Evolutionary conservation across 2,329 filamentous ascomycete species (phyloP).

Genomic region (Chaetomium sp.): DNA sequence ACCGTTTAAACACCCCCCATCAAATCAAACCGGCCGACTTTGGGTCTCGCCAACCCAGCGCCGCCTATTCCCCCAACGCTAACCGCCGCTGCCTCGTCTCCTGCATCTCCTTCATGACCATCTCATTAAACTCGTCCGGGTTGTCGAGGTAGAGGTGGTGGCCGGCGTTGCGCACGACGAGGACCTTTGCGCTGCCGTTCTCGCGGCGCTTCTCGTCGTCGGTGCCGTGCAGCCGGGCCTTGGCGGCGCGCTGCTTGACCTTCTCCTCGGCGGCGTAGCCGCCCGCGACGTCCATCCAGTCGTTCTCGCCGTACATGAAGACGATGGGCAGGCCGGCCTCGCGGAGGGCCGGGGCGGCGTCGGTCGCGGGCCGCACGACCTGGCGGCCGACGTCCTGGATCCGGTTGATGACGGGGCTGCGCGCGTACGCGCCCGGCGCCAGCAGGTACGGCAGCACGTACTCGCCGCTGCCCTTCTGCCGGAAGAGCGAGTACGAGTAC

Average conservation of each 20-base stretch:
- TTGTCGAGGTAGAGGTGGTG: slow-evolving; percentile 65
- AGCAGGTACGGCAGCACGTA: slow-evolving; percentile 92
- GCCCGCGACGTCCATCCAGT: slow-evolving; percentile 97
- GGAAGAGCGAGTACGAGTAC: slow-evolving; percentile 93
- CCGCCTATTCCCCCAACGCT: neutral
- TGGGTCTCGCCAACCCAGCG: neutral
- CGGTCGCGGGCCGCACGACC: slow-evolving; percentile 44
- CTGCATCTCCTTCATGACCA: slow-evolving; percentile 56
- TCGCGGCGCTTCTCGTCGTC: slow-evolving; percentile 70
- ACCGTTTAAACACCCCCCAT: neutral
- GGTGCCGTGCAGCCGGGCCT: slow-evolving; percentile 62
- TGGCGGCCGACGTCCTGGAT: slow-evolving; percentile 89
- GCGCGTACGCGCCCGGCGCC: slow-evolving; percentile 88
- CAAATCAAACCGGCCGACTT: neutral
- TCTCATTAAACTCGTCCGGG: slow-evolving; percentile 58
- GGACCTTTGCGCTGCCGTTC: slow-evolving; percentile 78
- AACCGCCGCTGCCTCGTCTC: slow-evolving; percentile 44
- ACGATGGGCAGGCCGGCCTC: slow-evolving; percentile 78
- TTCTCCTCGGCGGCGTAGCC: slow-evolving; percentile 79
- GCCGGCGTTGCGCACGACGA: slow-evolving; percentile 67
- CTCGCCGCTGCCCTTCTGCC: slow-evolving; percentile 87
- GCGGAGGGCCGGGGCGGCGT: slow-evolving; percentile 39
- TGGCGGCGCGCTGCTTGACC: slow-evolving; percentile 67
- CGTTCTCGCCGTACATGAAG: slow-evolving; percentile 95
- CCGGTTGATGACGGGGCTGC: slow-evolving; percentile 81